Conservation (phyloP, 129 eudicot species). For the Helianthus tuberosus region DNA sequence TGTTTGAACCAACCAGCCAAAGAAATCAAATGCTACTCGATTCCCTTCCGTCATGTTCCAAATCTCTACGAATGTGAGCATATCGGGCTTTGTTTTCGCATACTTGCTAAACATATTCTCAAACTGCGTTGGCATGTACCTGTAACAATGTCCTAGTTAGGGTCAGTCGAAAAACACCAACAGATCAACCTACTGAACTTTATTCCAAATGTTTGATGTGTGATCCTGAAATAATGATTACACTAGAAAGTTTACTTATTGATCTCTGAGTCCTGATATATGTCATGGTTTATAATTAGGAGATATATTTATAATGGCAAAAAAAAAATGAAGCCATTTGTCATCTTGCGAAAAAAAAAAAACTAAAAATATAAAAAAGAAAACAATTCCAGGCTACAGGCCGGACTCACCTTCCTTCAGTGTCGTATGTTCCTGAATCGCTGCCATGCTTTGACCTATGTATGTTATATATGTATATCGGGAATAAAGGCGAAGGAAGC, state of each 20-base stretch:
- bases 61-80: constrained; percentile 61
- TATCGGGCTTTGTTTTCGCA: constrained; percentile 64
- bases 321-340: too few relatives aligned
- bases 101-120: constrained; percentile 91
- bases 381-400: not conserved
- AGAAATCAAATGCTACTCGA: constrained; percentile 51
- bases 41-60: constrained; percentile 90
- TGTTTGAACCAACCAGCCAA: constrained; percentile 55
- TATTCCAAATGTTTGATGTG: not conserved
- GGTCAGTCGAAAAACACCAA: not conserved
- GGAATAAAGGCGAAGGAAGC: constrained; percentile 75
- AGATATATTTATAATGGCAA: too few relatives aligned
- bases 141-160: constrained; percentile 16
- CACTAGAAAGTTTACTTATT: too few relatives aligned
- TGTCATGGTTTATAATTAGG: too few relatives aligned
- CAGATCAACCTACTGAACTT: not conserved
- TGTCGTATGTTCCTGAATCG: constrained; percentile 68
- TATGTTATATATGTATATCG: constrained; percentile 69
- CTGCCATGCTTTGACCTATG: constrained; percentile 88
- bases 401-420: constrained; percentile 70
- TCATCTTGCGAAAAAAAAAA: not conserved
- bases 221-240: not conserved
- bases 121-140: constrained; percentile 67
- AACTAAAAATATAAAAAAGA: too few relatives aligned
- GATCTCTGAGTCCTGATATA: too few relatives aligned